Evolutionary conservation across 345 rosid species (phyloP), one percentile per base, ranked within the genome.

Genomic region (Eucalyptus erythrocorys): DNA sequence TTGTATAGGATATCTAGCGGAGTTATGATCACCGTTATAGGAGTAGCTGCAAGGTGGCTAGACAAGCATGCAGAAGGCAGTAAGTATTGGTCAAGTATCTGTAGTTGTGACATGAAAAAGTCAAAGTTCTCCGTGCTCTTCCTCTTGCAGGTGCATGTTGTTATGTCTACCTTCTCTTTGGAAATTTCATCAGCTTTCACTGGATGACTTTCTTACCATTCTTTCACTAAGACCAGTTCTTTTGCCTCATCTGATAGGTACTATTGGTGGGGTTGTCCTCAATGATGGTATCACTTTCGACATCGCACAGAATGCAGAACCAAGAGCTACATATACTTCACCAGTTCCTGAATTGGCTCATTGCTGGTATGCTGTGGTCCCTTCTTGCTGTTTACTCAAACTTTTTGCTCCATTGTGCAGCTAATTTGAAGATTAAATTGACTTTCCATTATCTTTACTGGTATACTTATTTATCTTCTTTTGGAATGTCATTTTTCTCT

Each of bases 291-390:
- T 93, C 90, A 34, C 82, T 97, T 66, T 94, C 99, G 30, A 96
- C 99, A 53, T 93, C 97, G 86, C 97, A 97, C 91, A 91, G 99
- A 92, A 94, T 97, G 88, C 94, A 95, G 93, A 97, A 96, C 89
- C 98, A 93, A 91, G 97, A 96, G 92, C 93, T 97, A 89, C 98
- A 93, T 88, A 88, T 93, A 27, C 50, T 94, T 86, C 99, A 97
- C 92, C 98, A 96, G 94, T 86, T 97, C 90, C 93, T 96, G 89
- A 97, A 95, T 90, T 97, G 99, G 99, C 92, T 89, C 68, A 92
- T 94, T 88, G 95, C 97, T 48, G 98, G 99, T 97, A 94, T 87
- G 89, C 90, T 85, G 85, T 42, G 37, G 48, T 48, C n/a, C 11
- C 45, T 50, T 66, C 27, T 37, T 13, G 37, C 11, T 21, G 9